Evolutionary conservation across 345 rosid species (phyloP).

Genomic region (Mangifera indica): DNA sequence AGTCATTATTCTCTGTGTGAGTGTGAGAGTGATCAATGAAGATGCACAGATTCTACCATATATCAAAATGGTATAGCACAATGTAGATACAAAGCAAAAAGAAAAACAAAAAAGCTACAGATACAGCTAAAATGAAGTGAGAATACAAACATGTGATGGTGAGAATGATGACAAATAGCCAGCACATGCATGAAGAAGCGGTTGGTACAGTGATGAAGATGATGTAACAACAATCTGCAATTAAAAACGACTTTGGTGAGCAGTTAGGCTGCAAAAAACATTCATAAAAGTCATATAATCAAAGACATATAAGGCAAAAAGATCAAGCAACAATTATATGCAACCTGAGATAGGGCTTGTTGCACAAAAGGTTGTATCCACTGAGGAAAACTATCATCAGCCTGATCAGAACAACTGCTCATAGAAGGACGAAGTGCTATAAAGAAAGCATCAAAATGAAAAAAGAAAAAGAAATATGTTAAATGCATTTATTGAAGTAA

Average conservation of each 20-base stretch:
- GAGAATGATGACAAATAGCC: constrained; percentile 79
- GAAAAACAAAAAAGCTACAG: background rate
- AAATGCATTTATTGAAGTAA: constrained; percentile 16
- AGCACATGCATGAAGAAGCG: constrained; percentile 70
- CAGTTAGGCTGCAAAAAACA: constrained; percentile 8
- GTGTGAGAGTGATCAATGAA: constrained; percentile 6
- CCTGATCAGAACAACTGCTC: constrained; percentile 45
- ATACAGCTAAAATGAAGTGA: constrained; percentile 13
- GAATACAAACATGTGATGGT: constrained; percentile 69
- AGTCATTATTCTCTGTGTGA: background rate
- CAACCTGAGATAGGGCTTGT: constrained; percentile 74
- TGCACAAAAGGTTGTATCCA: constrained; percentile 73
- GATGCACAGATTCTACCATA: background rate
- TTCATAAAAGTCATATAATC: background rate
- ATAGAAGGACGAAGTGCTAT: constrained; percentile 69
- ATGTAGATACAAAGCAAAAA: constrained; percentile 3
- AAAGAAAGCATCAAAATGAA: constrained; percentile 18
- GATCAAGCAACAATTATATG: background rate
- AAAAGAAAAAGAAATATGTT: constrained; percentile 9
- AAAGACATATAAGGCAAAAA: background rate
- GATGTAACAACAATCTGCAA: constrained; percentile 73
- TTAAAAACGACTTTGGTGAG: constrained; percentile 23
- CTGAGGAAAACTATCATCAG: constrained; percentile 58
- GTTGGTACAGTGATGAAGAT: constrained; percentile 55
- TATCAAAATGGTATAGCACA: background rate